Evolutionary conservation across 2,329 filamentous ascomycete species (phyloP).

Genomic region (Chaetomium globosum): DNA sequence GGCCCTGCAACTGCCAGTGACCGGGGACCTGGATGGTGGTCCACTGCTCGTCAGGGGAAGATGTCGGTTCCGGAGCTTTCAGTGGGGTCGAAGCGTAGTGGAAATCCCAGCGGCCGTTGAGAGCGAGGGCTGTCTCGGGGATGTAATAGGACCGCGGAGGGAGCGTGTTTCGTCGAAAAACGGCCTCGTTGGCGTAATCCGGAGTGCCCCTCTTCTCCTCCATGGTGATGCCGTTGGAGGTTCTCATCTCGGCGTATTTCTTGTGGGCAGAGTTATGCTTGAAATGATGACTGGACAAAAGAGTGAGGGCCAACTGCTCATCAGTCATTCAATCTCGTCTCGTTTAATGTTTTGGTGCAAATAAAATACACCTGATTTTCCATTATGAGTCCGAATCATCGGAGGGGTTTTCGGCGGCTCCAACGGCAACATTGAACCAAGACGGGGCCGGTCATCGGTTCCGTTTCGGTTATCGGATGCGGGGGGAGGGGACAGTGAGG

Average conservation of each 20-base stretch:
- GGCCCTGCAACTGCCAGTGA: constrained; percentile 71
- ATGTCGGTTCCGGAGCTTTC: constrained; percentile 48
- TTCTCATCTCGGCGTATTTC: background rate
- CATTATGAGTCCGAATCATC: background rate
- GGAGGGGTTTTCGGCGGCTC: background rate
- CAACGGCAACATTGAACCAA: background rate
- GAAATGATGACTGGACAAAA: background rate
- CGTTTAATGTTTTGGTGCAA: background rate
- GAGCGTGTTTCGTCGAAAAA: constrained; percentile 58
- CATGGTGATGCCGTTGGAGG: constrained; percentile 38
- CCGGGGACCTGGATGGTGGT: constrained; percentile 62
- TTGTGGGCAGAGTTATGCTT: background rate
- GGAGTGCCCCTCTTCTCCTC: constrained; percentile 45
- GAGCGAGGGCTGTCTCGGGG: constrained; percentile 51
- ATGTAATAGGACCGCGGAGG: constrained; percentile 57
- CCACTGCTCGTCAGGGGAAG: constrained; percentile 43
- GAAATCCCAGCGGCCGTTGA: constrained; percentile 63
- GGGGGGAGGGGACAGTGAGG: background rate
- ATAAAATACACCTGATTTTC: background rate
- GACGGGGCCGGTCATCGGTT: background rate
- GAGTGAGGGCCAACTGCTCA: background rate
- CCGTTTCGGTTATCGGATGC: background rate
- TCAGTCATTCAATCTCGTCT: background rate
- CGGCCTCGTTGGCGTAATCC: constrained; percentile 55
- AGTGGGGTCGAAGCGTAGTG: constrained; percentile 51